Evolutionary conservation across 1,284 basidiomycete genomes (phyloP).

Genomic region (Bjerkandera adusta): DNA sequence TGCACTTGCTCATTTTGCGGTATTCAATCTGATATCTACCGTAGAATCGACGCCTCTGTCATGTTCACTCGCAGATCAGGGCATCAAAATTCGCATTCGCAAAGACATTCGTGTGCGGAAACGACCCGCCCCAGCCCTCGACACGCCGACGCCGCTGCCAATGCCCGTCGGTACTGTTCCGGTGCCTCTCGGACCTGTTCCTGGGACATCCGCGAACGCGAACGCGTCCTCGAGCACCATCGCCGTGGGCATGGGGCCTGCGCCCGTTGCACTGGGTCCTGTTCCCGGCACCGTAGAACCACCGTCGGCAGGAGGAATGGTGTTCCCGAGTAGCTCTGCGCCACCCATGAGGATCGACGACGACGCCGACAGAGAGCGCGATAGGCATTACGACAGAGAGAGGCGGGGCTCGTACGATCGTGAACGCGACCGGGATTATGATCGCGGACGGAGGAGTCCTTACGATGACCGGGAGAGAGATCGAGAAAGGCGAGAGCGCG

Average conservation of each 20-base stretch:
- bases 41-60: conserved; percentile 86
- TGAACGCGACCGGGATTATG: conserved; percentile 26
- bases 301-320: conserved; percentile 4
- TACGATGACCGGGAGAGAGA: conserved; percentile 22
- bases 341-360: conserved; percentile 17
- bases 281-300: background rate
- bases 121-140: conserved; percentile 46
- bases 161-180: conserved; percentile 24
- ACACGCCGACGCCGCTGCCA: conserved; percentile 23
- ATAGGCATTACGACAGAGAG: conserved; percentile 10
- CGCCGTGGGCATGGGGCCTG: conserved; percentile 5
- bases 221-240: background rate
- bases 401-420: conserved; percentile 15
- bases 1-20: background rate
- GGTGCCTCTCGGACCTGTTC: conserved; percentile 10
- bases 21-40: conserved; percentile 7
- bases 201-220: conserved; percentile 10
- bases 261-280: conserved; percentile 1
- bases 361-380: conserved; percentile 20
- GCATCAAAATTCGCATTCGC: conserved; percentile 89
- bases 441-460: conserved; percentile 23
- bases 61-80: conserved; percentile 86
- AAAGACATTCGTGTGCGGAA: conserved; percentile 85
- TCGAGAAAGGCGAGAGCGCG: conserved; percentile 17
- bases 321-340: conserved; percentile 14